A percentile compares a stretch with the other conserved stretches of the same genome.
Conservation (phyloP, 2,329 filamentous ascomycete genomes). For the Dactylellina haptotyla region DNA sequence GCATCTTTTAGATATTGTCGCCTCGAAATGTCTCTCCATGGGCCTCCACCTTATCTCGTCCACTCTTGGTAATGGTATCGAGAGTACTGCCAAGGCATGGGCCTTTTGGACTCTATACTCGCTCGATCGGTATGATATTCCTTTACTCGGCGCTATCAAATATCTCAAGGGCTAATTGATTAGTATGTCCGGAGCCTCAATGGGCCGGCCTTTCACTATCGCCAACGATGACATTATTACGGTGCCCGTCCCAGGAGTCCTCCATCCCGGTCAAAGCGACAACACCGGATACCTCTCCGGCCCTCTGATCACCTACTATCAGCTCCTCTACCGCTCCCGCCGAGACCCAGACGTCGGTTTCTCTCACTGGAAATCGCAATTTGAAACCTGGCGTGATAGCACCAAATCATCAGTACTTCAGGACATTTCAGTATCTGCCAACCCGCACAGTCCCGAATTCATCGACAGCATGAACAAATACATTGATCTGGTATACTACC, state of each 20-base stretch:
- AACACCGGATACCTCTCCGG: conserved; percentile 42
- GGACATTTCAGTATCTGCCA: conserved; percentile 6
- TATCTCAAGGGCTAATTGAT: background rate
- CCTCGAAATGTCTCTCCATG: conserved; percentile 37
- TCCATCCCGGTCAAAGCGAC: conserved; percentile 25
- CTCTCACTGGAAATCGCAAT: conserved; percentile 21
- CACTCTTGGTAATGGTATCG: conserved; percentile 41
- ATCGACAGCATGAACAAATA: conserved; percentile 45
- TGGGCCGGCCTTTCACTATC: conserved; percentile 50
- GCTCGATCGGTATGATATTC: conserved; percentile 42
- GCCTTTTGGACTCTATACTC: conserved; percentile 52
- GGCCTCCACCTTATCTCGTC: conserved; percentile 45
- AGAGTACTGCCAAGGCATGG: conserved; percentile 42
- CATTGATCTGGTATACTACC: conserved; percentile 43
- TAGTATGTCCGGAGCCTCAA: conserved; percentile 46
- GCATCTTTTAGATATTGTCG: conserved; percentile 46
- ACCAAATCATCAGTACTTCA: conserved; percentile 28
- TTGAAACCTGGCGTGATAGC: conserved; percentile 21
- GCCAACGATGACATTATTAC: conserved; percentile 51
- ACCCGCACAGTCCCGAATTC: conserved; percentile 16
- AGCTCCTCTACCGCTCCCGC: conserved; percentile 35
- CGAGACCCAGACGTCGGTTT: conserved; percentile 39
- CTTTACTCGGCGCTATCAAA: background rate
- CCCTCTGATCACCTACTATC: conserved; percentile 40
- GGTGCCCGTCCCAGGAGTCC: conserved; percentile 38